Evolutionary conservation across 2,329 filamentous ascomycete genomes (phyloP), one percentile per base, ranked within the genome.

Genomic region (Colletotrichum eleusines): DNA sequence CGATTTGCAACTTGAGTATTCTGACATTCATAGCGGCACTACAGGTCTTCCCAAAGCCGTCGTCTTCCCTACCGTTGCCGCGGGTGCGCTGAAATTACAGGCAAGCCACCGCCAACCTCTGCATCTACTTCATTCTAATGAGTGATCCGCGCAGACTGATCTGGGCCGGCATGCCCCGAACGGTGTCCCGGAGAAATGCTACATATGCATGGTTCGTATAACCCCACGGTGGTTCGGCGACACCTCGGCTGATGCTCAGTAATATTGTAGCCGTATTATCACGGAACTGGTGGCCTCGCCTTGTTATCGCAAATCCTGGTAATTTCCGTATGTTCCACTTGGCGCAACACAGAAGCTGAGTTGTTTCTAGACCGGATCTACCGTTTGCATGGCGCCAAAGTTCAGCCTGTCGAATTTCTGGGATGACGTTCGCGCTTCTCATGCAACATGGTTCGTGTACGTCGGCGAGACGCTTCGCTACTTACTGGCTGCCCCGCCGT

Each of bases 381-480:
- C 89, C 0, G 80, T 91, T 42, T 91, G 89, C 76, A 85, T 92
- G 46, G 89, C 88, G 26, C 87, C 86, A 64, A 89, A 86, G 77
- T 95, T 95, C 82, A 92, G 89, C 71, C 89, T 87, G 1, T 87
- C 88, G 0, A 84, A 84, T 23, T 94, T 95, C 83, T 94, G 92
- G 92, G 80, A 81, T 40, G 92, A 95, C 73, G 84, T 94, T 26
- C 87, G 90, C 55, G 90, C 90, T 69, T 90, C 89, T 0, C 81
- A 86, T 18, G 88, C 92, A 0, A 94, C 91, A 0, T 87, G 88
- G 76, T 92, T 94, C 74, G 88, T 92, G 23, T 95, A 95, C 76
- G 92, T 95, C 2, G 92, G 92, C 75, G 92, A 95, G 78, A 93
- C 91, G 0, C 88, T 92, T 8, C 87, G 92, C 0, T 95, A 94